These are phyloP conservation scores for Balamuthia mandrillaris DNA, from an alignment of 208 protist species.

Conservation along the genomic window DNA sequence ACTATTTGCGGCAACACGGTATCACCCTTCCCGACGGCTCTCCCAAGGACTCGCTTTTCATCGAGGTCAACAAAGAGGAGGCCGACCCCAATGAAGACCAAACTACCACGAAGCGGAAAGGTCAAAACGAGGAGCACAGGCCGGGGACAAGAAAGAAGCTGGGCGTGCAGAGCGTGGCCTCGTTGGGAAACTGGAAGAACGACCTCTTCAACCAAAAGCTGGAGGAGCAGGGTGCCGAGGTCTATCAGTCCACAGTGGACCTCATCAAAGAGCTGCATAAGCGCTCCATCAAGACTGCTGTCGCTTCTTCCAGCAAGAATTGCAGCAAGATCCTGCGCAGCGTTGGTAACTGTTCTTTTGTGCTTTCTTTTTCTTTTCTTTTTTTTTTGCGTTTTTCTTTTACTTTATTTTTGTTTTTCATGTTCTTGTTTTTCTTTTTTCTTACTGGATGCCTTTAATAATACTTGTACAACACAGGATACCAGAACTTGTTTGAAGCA, in stretches of 20 bases:
- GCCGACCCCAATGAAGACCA: too few species aligned
- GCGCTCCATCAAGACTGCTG: neutral
- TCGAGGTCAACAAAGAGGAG: too few species aligned
- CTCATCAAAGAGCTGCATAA: neutral
- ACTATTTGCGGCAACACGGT: too few species aligned
- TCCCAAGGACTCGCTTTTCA: too few species aligned
- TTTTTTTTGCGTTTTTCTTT: neutral
- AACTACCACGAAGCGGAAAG: too few species aligned
- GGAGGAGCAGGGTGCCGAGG: conserved; percentile 13
- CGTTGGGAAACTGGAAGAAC: conserved; percentile 21
- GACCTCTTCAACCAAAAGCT: neutral
- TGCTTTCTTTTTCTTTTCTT: neutral
- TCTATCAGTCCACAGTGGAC: neutral
- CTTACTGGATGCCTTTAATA: neutral
- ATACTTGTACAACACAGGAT: too few species aligned
- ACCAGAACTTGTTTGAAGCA: conserved; percentile 10
- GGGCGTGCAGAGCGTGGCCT: neutral
- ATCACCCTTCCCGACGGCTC: too few species aligned
- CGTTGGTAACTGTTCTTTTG: neutral
- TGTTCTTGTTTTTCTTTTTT: neutral
- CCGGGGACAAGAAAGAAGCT: too few species aligned
- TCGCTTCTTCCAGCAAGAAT: conserved; percentile 26
- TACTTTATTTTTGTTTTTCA: neutral
- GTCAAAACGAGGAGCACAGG: too few species aligned
- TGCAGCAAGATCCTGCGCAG: neutral